phyloP scores from a whole-genome alignment of 176 grass and related monocot species.

The Oryza coarctata region DNA sequence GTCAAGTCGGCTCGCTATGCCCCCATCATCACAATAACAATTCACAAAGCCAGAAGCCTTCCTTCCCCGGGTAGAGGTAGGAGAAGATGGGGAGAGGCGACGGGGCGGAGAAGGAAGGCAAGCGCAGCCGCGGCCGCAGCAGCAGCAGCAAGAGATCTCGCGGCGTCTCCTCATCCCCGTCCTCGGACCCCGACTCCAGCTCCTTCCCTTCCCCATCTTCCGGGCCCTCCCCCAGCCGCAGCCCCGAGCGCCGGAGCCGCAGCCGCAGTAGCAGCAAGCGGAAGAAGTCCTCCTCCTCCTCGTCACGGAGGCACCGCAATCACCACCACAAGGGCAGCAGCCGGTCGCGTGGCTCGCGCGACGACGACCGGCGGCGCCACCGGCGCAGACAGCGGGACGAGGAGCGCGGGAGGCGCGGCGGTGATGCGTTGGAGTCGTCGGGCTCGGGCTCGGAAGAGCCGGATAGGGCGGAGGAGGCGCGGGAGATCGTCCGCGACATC shows the following conservation, averaged over 20 bases:
- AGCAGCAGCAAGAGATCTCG: constrained; percentile 52
- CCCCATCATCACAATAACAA: no score
- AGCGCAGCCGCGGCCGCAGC: constrained; percentile 42
- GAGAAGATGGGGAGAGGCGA: constrained; percentile 30
- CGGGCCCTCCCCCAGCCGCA: constrained; percentile 41
- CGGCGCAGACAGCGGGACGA: constrained; percentile 23
- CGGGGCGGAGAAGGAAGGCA: constrained; percentile 1
- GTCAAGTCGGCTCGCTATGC: no score
- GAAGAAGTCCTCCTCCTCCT: constrained; percentile 28
- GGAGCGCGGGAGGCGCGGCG: constrained; percentile 2
- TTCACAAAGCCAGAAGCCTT: no score
- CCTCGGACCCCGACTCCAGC: neutral
- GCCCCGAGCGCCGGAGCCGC: constrained; percentile 35
- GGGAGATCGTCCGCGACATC: constrained; percentile 55
- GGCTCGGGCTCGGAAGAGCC: constrained; percentile 27
- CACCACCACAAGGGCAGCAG: constrained; percentile 38
- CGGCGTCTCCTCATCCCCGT: neutral
- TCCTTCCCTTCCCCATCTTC: constrained; percentile 24
- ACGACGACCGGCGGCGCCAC: constrained; percentile 18
- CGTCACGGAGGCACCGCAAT: constrained; percentile 36
- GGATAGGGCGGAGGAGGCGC: constrained; percentile 47
- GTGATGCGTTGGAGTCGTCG: constrained; percentile 7
- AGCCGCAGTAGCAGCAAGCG: constrained; percentile 47
- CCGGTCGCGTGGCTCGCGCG: constrained; percentile 37
- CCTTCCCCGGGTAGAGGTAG: no score